Evolutionary conservation across 139 green algal genomes (phyloP).

Genomic region (Micractinium sp.): DNA sequence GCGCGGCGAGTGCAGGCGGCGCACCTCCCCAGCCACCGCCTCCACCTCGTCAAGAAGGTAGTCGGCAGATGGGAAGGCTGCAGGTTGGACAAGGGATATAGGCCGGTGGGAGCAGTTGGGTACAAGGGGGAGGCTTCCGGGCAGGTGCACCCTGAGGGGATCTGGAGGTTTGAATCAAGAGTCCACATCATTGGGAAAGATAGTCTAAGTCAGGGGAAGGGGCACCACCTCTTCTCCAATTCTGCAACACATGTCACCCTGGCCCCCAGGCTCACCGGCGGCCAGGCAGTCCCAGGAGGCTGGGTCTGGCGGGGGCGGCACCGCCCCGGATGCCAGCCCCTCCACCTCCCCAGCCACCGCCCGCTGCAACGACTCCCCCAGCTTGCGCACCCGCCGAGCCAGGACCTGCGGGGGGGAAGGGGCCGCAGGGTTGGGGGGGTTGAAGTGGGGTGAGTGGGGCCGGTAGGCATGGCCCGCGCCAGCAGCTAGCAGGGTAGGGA

Average conservation of each 20-base stretch:
- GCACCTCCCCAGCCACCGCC: not conserved
- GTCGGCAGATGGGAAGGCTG: slow-evolving; percentile 35
- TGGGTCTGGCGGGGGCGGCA: not conserved
- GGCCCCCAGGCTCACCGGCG: not conserved
- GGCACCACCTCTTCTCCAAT: not conserved
- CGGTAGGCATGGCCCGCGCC: no score
- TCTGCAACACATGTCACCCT: not conserved
- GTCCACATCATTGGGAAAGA: no score
- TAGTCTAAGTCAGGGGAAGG: no score
- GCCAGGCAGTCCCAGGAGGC: slow-evolving; percentile 18
- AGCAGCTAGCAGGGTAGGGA: no score
- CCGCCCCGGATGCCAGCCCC: not conserved
- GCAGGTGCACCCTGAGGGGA: not conserved
- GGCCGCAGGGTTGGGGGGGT: not conserved
- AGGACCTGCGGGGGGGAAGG: slow-evolving; percentile 6
- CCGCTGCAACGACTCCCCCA: slow-evolving; percentile 14
- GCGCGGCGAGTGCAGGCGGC: not conserved
- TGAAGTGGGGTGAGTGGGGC: no score
- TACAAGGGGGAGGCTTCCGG: no score
- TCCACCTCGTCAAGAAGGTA: slow-evolving; percentile 36
- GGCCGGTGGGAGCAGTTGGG: no score
- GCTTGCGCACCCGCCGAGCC: slow-evolving; percentile 11
- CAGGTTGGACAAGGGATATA: not conserved
- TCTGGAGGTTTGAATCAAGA: not conserved
- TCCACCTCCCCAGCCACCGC: slow-evolving; percentile 26